Base-by-base conservation (phyloP, 2,329 filamentous ascomycete species). In the Cytospora piceae region DNA sequence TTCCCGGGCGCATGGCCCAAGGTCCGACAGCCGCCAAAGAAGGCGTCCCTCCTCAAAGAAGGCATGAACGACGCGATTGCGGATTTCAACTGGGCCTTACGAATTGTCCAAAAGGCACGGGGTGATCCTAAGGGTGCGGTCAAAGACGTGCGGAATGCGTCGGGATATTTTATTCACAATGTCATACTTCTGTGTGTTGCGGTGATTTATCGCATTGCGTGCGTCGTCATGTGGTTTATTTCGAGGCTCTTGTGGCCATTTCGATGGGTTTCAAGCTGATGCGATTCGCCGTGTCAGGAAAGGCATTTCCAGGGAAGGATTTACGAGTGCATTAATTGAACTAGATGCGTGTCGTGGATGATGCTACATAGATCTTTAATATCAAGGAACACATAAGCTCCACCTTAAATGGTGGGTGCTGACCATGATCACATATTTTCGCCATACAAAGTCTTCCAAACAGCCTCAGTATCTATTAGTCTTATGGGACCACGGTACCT, bases 1-100 rank as follows among this genome's bases (percentile, higher is more conserved):
- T 74, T 74, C 32, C 73, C 73, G 12, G 73, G 73, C 31, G 72
- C 73, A 1, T 60, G 68, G 49, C 73, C 73, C 14, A 63, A 70
- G 20, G 73, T 74, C 2, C 51, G 66, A 12, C 67, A 69, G 24
- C 72, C 73, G n/a, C 73, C 73, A 0, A 71, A 68, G 51, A 72
- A 69, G 53, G 66, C 63, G 3, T 73, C 73, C 0, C 69, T 73
- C 63, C 55, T 74, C 22, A 63, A 70, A 34, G 73, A 70, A 63
- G 70, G 69, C 5, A 32, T 72, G 15, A 68, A 69, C 39, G 64
- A 69, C 24, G 55, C 55, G 14, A 67, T 67, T 32, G 46, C 52
- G 2, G 67, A 69, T n/a, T 63, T 69, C 22, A 63, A 67, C 31
- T 69, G 67, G 67, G 67, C 65, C 6, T 15, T 67, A 24, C 56